Evolutionary conservation across 2,329 filamentous ascomycete genomes (phyloP), one percentile per base, ranked within the genome.

Genomic region (Aspergillus nomiae): DNA sequence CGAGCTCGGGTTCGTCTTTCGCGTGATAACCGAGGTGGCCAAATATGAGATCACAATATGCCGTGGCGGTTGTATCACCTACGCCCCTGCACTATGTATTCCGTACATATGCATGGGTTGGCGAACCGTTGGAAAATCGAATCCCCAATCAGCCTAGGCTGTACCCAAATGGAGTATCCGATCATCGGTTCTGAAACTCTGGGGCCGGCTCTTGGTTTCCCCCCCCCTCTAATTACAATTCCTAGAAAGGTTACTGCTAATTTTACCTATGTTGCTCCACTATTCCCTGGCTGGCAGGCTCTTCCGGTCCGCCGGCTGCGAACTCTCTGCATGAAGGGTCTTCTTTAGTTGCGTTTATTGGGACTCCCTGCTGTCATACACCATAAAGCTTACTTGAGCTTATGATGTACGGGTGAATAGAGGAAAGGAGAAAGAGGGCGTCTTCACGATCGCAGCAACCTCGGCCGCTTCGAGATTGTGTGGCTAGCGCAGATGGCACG

Each of bases 401-500:
- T 7, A 21, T 6, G 16, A 12, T 32, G 9, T n/a, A 30, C 3
- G 14, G 26, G 10, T 21, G 16, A 11, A n/a, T 19, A 32, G 16
- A 50, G 16, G 46, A 26, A 19, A 11, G 24, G 26, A 50, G 14
- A 50, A 19, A 19, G 12, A 2, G 26, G 26, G 4, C 4, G 26
- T 10, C 28, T n/a, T 32, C 9, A 51, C 28, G 19, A 32, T 51
- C 46, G 51, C 19, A 54, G 12, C n/a, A 34, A 36, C 32, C 51
- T 34, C 51, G 32, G 32, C 32, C 19, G 51, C 30, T 54, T 36
- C 32, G 32, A 12, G 32, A 54, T 36, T 14, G 19, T 24, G 51
- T 24, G 32, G 51, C 30, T 54, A 54, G 51, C 51, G 51, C 19
- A 34, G n/a, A 36, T 54, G 51, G 32, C 51, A 54, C 51, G 51